Base-by-base conservation (phyloP, 352 stramenopile genomes). In the Lagenidium giganteum region DNA sequence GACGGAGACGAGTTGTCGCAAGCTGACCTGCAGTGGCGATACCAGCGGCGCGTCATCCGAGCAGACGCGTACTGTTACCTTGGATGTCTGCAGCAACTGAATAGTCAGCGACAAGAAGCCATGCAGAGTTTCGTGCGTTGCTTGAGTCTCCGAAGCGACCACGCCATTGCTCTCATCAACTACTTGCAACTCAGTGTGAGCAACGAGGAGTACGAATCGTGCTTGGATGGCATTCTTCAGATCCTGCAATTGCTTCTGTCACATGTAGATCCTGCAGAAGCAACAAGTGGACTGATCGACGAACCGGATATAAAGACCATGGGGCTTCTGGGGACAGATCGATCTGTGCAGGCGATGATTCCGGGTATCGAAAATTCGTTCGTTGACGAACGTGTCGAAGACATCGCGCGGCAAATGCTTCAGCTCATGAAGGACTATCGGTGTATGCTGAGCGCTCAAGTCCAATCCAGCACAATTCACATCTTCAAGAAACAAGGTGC, bases 11-110 rank as follows among this genome's bases (percentile, higher is more conserved):
- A 55, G n/a, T n/a, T n/a, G n/a, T n/a, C n/a, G n/a, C n/a, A n/a
- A n/a, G n/a, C n/a, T n/a, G n/a, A 61, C 1, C 12, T 60, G 2
- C 8, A 30, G 9, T 67, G 57, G 60, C 13, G 20, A 13, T 31
- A 57, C 12, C 61, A 70, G 16, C 44, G 45, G 3, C 40, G 41
- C 8, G 17, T 54, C 18, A 64, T 70, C 14, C 61, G 61, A 7
- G 57, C 61, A 0, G 57, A 70, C 27, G 54, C 46, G 26, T 70
- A 59, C 42, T 38, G 43, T 2, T 61, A 57, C 25, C 53, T 70
- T 9, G 61, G 61, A 1, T 47, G 25, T 5, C 7, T 70, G 38
- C 28, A 48, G n/a, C 53, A 61, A 32, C 45, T 64, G n/a, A 54
- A 70, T 5, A 57, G 47, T 4, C 45, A 64, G 32, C 12, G 14